These are phyloP conservation scores for Hypoxylon intermedium DNA, from an alignment of 495 filamentous ascomycete genomes.

Conservation along the genomic window DNA sequence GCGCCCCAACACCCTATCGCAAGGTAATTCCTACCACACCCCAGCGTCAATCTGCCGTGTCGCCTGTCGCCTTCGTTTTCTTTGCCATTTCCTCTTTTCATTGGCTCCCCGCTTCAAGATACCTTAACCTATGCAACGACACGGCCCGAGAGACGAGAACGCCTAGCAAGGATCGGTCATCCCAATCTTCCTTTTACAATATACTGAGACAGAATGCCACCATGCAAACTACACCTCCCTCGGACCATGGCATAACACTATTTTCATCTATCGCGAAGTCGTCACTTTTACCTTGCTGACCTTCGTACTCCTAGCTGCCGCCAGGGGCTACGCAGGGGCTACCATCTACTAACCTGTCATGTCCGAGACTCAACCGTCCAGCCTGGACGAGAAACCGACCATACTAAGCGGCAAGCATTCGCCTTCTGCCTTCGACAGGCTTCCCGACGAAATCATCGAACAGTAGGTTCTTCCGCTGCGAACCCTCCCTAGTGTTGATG, in stretches of 20 bases:
- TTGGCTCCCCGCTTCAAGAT: constrained; percentile 30
- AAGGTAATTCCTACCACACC: constrained; percentile 10
- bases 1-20: constrained; percentile 5
- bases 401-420: constrained; percentile 26
- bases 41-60: constrained; percentile 33
- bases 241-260: constrained; percentile 25
- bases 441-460: constrained; percentile 60
- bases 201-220: constrained; percentile 1
- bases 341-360: constrained; percentile 9
- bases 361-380: constrained; percentile 21
- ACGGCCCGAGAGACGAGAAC: constrained; percentile 9
- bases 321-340: not conserved
- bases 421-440: constrained; percentile 49
- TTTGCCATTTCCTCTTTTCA: constrained; percentile 26
- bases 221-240: constrained; percentile 2
- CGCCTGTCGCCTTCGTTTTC: constrained; percentile 25
- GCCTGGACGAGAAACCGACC: constrained; percentile 41
- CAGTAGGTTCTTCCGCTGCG: constrained; percentile 47
- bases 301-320: not conserved
- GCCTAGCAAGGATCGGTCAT: constrained; percentile 4
- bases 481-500: not conserved
- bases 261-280: constrained; percentile 9
- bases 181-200: not conserved
- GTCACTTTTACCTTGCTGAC: constrained; percentile 9
- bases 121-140: constrained; percentile 24